Conservation (phyloP, 177 flowering plant species). For the Vitis hybrid region DNA sequence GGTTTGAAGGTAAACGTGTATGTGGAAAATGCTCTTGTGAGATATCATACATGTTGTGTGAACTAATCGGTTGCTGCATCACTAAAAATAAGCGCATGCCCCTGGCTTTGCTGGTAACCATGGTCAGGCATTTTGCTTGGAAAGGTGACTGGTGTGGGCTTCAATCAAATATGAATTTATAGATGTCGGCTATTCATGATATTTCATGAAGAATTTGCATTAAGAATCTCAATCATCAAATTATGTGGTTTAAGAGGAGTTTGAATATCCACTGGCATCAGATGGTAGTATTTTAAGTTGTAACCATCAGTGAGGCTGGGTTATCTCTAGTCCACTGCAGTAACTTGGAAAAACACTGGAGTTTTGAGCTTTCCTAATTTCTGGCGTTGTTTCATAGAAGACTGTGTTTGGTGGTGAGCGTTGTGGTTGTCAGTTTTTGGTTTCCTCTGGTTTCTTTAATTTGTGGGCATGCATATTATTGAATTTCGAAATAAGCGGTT, state of each 20-base stretch:
- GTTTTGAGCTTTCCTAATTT: not conserved
- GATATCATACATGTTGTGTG: slow-evolving; percentile 8
- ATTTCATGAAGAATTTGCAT: not conserved
- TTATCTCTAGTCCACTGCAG: not conserved
- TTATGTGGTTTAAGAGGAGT: not conserved
- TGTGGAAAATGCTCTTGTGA: slow-evolving; percentile 7
- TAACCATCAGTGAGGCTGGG: not conserved
- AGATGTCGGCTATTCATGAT: not conserved
- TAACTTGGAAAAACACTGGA: not conserved
- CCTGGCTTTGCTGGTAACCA: slow-evolving; percentile 4
- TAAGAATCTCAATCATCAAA: not conserved
- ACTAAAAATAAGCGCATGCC: not conserved
- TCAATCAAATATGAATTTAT: not conserved
- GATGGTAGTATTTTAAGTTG: not conserved
- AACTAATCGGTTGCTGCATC: slow-evolving; percentile 17
- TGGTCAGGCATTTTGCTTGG: slow-evolving; percentile 9
- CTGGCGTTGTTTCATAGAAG: slow-evolving; percentile 1
- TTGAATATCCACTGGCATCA: not conserved
- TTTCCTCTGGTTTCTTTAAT: not conserved
- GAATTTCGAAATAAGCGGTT: not conserved
- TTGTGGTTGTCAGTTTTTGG: not conserved
- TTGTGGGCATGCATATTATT: not conserved
- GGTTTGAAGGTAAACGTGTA: slow-evolving; percentile 4
- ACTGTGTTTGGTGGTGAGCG: not conserved
- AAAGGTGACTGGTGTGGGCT: slow-evolving; percentile 1